A percentile compares a stretch with the other conserved stretches of the same genome.
These are phyloP conservation scores for Wallacemonas sp. DNA, from an alignment of 208 protist species.

Conservation along the genomic window DNA sequence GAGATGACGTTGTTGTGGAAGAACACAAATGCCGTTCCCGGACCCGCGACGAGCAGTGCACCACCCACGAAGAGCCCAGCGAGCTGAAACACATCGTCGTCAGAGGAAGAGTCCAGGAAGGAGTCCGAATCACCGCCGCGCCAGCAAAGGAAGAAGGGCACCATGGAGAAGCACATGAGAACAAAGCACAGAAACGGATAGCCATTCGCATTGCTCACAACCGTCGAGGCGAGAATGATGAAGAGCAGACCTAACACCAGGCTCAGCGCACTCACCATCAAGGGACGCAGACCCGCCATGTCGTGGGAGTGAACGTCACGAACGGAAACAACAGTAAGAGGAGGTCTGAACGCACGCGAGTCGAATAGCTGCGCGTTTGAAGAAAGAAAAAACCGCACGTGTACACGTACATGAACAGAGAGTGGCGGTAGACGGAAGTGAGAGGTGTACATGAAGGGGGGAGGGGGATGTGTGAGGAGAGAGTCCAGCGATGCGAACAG, in stretches of 20 bases:
- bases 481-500: no score
- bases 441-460: no score
- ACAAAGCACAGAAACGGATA: conserved; percentile 56
- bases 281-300: conserved; percentile 44
- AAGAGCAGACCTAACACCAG: conserved; percentile 56
- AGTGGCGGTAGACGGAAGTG: no score
- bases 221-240: conserved; percentile 56
- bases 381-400: no score
- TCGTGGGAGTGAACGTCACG: background rate
- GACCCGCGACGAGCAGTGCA: conserved; percentile 46
- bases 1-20: conserved; percentile 57
- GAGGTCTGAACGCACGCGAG: background rate
- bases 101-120: conserved; percentile 16
- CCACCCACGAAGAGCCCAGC: conserved; percentile 63
- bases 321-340: background rate
- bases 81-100: conserved; percentile 22
- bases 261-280: conserved; percentile 51
- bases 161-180: conserved; percentile 43
- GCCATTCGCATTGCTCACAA: conserved; percentile 36
- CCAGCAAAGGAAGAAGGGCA: conserved; percentile 67
- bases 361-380: no score
- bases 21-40: conserved; percentile 51
- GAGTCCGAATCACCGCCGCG: conserved; percentile 9
- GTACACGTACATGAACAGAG: no score
- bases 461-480: no score